Evolutionary conservation across 2,329 filamentous ascomycete species (phyloP).

Genomic region (Geosmithia flava): DNA sequence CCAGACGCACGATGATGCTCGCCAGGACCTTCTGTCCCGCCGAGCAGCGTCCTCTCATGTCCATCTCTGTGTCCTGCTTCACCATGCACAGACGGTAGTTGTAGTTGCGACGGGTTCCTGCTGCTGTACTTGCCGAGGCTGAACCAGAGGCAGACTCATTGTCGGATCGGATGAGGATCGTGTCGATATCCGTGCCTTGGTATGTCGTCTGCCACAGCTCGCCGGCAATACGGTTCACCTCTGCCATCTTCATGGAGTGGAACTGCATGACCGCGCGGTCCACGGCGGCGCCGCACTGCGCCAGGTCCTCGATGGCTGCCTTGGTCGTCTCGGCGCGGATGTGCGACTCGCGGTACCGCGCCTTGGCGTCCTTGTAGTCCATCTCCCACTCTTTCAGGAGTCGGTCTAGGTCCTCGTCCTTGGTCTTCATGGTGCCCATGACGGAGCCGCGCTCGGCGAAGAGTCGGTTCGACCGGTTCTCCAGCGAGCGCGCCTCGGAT

Average conservation of each 20-base stretch:
- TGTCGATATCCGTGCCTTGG: conserved; percentile 93
- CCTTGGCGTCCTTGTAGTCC: conserved; percentile 73
- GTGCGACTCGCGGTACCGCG: conserved; percentile 74
- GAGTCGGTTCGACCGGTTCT: conserved; percentile 55
- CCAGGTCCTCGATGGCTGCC: conserved; percentile 83
- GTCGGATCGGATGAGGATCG: conserved; percentile 88
- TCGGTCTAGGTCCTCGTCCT: conserved; percentile 66
- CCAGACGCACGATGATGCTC: conserved; percentile 92
- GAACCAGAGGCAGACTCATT: conserved; percentile 55
- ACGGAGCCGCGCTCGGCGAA: conserved; percentile 62
- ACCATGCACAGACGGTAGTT: conserved; percentile 98
- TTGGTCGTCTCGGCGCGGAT: conserved; percentile 87
- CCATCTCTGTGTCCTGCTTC: conserved; percentile 95
- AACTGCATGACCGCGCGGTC: conserved; percentile 98
- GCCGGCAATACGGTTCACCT: conserved; percentile 88
- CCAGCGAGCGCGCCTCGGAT: conserved; percentile 53
- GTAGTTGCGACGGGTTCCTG: conserved; percentile 56
- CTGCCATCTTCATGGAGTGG: conserved; percentile 93
- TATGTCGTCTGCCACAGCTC: conserved; percentile 98
- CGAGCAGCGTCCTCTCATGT: conserved; percentile 96
- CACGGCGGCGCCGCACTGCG: conserved; percentile 68
- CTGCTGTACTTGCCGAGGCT: too few species aligned
- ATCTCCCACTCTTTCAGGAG: conserved; percentile 71
- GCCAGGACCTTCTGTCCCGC: conserved; percentile 95
- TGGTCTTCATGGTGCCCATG: conserved; percentile 68